Evolutionary conservation across 2,329 filamentous ascomycete species (phyloP).

Genomic region (Zymoseptoria crescenta): DNA sequence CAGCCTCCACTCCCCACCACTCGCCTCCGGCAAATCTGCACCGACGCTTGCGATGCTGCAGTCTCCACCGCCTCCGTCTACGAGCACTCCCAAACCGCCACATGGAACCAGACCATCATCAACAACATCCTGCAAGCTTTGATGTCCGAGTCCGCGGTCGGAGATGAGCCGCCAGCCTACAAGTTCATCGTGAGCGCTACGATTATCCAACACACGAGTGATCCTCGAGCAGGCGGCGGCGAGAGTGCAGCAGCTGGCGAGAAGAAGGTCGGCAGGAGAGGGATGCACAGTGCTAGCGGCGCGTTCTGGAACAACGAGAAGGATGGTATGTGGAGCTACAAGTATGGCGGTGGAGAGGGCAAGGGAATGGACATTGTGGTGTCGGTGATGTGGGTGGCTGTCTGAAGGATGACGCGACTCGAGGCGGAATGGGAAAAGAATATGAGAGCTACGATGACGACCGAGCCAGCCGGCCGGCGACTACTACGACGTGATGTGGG

Average conservation of each 20-base stretch:
- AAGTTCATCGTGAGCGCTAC: conserved; percentile 98
- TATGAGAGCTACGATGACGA: not conserved
- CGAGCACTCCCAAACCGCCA: conserved; percentile 73
- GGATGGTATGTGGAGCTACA: conserved; percentile 84
- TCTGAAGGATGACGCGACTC: conserved; percentile 26
- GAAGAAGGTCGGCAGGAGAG: conserved; percentile 68
- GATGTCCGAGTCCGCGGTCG: conserved; percentile 53
- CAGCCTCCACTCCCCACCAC: conserved; percentile 66
- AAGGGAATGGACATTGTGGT: conserved; percentile 48
- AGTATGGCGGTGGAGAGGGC: conserved; percentile 57
- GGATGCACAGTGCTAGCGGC: conserved; percentile 80
- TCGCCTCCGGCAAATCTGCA: conserved; percentile 76
- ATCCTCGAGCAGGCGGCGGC: conserved; percentile 54
- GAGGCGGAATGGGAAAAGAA: not conserved
- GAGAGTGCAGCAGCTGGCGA: conserved; percentile 35
- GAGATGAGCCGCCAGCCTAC: conserved; percentile 54
- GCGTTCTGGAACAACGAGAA: conserved; percentile 88
- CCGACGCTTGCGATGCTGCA: conserved; percentile 74
- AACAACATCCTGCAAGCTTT: conserved; percentile 69
- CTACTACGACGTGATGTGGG: not conserved
- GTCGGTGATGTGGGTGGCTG: conserved; percentile 63
- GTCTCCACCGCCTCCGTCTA: conserved; percentile 71
- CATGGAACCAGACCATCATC: conserved; percentile 91
- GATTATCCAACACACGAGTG: conserved; percentile 86
- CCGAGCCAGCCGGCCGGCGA: too few relatives aligned